Evolutionary conservation across 2,329 filamentous ascomycete genomes (phyloP), one percentile per base, ranked within the genome.

Genomic region (Alternaria sp.): DNA sequence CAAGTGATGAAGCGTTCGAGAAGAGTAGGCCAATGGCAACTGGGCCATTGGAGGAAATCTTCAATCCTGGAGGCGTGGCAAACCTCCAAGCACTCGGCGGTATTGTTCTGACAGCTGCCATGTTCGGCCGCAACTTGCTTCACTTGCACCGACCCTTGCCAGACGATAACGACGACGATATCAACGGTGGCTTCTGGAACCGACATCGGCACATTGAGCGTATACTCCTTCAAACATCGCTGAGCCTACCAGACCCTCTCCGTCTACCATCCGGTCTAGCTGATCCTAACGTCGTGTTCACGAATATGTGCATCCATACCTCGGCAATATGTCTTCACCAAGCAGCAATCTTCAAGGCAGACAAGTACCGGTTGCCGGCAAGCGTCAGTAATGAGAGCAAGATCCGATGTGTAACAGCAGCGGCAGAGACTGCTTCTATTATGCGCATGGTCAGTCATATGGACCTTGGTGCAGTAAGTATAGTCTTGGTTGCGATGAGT

Each of bases 271-370:
- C 82, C 16, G 93, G 92, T 0, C 81, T 97, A 34, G 82, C 84
- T 16, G 91, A 94, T 72, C 86, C 93, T 4, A 98, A 97, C 66
- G 89, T 94, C 55, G 89, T 98, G 5, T 98, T 97, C 76, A 89
- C 92, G 59, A 98, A 98, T 72, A 97, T 99, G 93, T 93, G 92
- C 74, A 93, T 99, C 32, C 94, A 98, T 76, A 97, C 95, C 0
- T 97, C 94, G 1, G 93, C 93, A 2, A 98, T 99, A 55, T 98
- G 94, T 77, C 83, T 99, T n/a, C 95, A 99, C 74, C 95, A 99
- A 81, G 95, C 94, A 3, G 95, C 95, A 27, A 98, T 99, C 20
- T 97, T 94, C 85, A 98, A 97, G 77, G 93, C 94, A 0, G 94
- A 98, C 72, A 95, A 93, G 80, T 91, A 97, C 78, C 87, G 89